Percentiles rank a stretch among this genome's conserved stretches.
phyloP scores from a whole-genome alignment of 495 filamentous ascomycete species.

The Cercophora samala region DNA sequence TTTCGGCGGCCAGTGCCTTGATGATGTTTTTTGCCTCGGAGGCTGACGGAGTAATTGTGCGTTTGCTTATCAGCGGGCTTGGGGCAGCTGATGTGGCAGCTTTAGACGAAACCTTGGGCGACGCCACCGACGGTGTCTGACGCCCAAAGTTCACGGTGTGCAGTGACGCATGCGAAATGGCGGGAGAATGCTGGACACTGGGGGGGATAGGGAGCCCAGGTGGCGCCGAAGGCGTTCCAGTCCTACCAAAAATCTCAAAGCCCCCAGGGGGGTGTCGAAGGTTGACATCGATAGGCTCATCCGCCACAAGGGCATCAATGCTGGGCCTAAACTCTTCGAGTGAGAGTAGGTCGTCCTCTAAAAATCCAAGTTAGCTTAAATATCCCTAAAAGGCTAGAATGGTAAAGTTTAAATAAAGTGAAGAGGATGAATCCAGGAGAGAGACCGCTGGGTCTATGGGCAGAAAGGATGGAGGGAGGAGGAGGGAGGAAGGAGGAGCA shows the following conservation, averaged over 20 bases:
- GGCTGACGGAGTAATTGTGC: conserved; percentile 13
- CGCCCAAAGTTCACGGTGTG: conserved; percentile 10
- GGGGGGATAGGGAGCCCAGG: conserved; percentile 62
- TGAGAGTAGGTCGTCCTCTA: conserved; percentile 51
- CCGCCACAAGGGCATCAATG: conserved; percentile 58
- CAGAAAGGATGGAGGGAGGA: conserved; percentile 10
- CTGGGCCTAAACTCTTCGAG: conserved; percentile 51
- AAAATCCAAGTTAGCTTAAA: conserved; percentile 33
- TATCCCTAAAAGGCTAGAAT: conserved; percentile 25
- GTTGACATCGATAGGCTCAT: conserved; percentile 36
- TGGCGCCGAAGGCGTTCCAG: conserved; percentile 59
- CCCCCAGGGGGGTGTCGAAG: conserved; percentile 35
- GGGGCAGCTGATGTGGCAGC: conserved; percentile 11
- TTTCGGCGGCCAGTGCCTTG: conserved; percentile 44
- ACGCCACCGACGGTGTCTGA: conserved; percentile 26
- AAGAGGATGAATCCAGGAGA: conserved; percentile 1
- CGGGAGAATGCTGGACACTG: conserved; percentile 50
- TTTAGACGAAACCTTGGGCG: conserved; percentile 26
- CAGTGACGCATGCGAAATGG: conserved; percentile 27
- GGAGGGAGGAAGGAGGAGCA: conserved; percentile 17
- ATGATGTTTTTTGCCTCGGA: conserved; percentile 47
- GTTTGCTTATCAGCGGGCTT: conserved; percentile 30
- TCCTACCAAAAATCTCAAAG: conserved; percentile 46
- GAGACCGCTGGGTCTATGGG: conserved; percentile 24
- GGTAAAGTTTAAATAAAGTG: neutral